Evolutionary conservation across 805 yeast genomes (phyloP).

Genomic region (Kuraishia capsulata): DNA sequence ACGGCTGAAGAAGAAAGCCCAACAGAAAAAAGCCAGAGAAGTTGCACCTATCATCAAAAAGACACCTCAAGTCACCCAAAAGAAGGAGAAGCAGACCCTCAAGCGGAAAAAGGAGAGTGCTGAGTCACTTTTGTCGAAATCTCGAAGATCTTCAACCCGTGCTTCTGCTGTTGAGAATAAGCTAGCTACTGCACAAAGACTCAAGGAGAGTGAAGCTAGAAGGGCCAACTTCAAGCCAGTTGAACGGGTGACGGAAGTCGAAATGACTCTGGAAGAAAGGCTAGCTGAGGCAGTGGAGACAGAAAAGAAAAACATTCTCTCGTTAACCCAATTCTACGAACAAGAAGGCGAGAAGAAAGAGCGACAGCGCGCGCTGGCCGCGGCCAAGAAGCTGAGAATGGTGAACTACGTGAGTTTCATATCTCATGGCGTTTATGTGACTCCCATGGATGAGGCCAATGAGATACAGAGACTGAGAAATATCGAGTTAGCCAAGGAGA

Average conservation of each 20-base stretch:
- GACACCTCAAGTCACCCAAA: constrained; percentile 2
- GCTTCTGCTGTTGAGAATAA: constrained; percentile 70
- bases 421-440: constrained; percentile 38
- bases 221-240: constrained; percentile 18
- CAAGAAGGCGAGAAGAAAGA: constrained; percentile 78
- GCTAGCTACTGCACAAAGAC: constrained; percentile 62
- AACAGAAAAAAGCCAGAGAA: constrained; percentile 38
- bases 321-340: constrained; percentile 71
- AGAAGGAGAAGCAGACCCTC: constrained; percentile 21
- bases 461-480: constrained; percentile 28
- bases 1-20: constrained; percentile 20
- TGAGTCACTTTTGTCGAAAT: constrained; percentile 17
- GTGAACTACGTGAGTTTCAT: constrained; percentile 46
- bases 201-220: constrained; percentile 60
- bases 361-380: constrained; percentile 62
- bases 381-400: constrained; percentile 55
- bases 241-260: constrained; percentile 25
- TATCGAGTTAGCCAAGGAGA: constrained; percentile 7
- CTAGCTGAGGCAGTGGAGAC: constrained; percentile 82
- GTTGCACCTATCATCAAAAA: constrained; percentile 4
- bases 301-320: constrained; percentile 63
- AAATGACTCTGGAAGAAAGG: constrained; percentile 62
- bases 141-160: constrained; percentile 70
- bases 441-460: constrained; percentile 57
- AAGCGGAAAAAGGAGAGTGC: constrained; percentile 7